phyloP scores from a whole-genome alignment of 768 basidiomycete genomes.

The Pilatotrama ljubarskyi region DNA sequence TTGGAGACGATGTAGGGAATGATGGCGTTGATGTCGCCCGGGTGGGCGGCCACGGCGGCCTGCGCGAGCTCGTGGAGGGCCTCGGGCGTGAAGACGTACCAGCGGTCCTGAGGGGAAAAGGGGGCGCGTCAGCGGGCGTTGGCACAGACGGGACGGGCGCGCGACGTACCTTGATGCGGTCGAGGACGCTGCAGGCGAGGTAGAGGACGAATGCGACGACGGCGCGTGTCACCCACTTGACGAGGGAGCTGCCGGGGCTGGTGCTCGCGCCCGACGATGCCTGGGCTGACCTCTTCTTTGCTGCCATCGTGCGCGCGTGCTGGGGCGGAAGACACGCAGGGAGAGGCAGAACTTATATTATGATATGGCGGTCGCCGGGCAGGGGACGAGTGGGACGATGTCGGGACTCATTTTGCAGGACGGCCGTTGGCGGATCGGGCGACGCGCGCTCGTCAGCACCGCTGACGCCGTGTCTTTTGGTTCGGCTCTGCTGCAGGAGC shows the following conservation, averaged over 20 bases:
- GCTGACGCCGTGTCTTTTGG: background rate
- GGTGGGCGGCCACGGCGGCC: constrained; percentile 66
- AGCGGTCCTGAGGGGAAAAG: constrained; percentile 58
- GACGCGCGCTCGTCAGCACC: background rate
- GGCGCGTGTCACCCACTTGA: constrained; percentile 37
- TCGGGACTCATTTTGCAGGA: background rate
- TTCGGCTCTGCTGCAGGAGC: background rate
- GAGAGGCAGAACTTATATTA: background rate
- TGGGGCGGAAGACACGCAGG: background rate
- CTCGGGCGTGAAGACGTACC: constrained; percentile 82
- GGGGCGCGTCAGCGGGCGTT: background rate
- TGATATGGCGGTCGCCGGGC: background rate
- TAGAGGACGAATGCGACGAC: constrained; percentile 31
- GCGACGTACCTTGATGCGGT: constrained; percentile 58
- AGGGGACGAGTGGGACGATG: constrained; percentile 2
- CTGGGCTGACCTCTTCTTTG: background rate
- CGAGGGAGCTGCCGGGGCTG: constrained; percentile 14
- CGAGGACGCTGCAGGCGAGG: constrained; percentile 50
- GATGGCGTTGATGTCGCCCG: constrained; percentile 69
- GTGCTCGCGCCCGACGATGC: background rate
- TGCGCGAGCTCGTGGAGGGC: constrained; percentile 72
- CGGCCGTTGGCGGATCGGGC: background rate
- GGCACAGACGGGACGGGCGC: background rate
- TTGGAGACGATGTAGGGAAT: constrained; percentile 80
- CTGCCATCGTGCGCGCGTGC: background rate